Base-by-base conservation (phyloP, 2,329 filamentous ascomycete species). In the Pseudogymnoascus sp. region DNA sequence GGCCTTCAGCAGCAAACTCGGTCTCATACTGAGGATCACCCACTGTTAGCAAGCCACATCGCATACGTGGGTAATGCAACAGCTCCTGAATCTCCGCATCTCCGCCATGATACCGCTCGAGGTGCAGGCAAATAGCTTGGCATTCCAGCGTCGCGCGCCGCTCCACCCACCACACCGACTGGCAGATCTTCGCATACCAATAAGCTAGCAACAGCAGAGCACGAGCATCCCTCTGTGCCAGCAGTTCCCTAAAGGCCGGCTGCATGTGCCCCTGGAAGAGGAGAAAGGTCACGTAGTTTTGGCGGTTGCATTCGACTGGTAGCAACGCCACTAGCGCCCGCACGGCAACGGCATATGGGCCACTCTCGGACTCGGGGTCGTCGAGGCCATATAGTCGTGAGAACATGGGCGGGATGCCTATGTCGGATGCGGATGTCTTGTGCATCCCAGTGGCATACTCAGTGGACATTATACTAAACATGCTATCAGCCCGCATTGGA, bases 161-260 rank as follows among this genome's bases (percentile, higher is more conserved):
- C 51, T 76, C 73, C 13, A 82, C 66, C 79, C 80, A 85, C 83
- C 81, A 85, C 8, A 74, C 69, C 23, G 74, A 71, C 11, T 74
- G 70, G 13, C 75, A 77, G 13, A 82, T 71, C 66, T 81, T 79
- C 8, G 80, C 79, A 70, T 81, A 83, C 83, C 83, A 87, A 72
- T 81, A 83, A 0, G 79, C 77, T n/a, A 86, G 71, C 37, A 87
- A 68, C 10, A 86, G 70, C 65, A 87, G 69, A 0, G 83, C 84
- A 28, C 78, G 75, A 0, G 79, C 73, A 51, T 87, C 84, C 65
- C 83, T 85, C 0, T 66, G 39, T 54, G 78, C 72, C 0, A 87
- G 69, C n/a, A 85, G 66, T 0, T 60, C 61, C 11, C 76, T 75
- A 67, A 79, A 85, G 0, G 74, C 73, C 0, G 75, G 70, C 16